Conservation (phyloP, 2,329 filamentous ascomycete species). For the Aspergillus neoniger region DNA sequence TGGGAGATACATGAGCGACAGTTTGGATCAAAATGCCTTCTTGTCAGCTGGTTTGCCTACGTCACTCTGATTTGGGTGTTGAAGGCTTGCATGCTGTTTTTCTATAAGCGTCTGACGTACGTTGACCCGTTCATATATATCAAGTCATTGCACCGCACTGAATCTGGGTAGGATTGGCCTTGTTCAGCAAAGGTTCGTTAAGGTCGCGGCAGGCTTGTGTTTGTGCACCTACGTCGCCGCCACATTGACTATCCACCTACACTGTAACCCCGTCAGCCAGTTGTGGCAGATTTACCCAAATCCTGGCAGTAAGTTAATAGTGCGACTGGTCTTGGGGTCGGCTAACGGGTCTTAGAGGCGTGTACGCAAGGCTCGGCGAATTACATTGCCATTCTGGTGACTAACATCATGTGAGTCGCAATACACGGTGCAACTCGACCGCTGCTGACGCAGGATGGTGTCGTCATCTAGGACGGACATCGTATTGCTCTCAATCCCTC, state of each 20-base stretch:
- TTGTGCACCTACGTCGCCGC: constrained; percentile 36
- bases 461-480: constrained; percentile 40
- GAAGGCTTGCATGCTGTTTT: constrained; percentile 49
- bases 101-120: constrained; percentile 49
- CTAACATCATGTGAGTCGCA: constrained; percentile 39
- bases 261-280: constrained; percentile 42
- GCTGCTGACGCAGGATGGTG: not conserved
- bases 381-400: constrained; percentile 40
- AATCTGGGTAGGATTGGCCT: constrained; percentile 34
- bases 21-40: constrained; percentile 37
- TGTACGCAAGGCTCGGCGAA: constrained; percentile 43
- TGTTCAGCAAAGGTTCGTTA: constrained; percentile 42
- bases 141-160: not conserved
- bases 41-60: constrained; percentile 47
- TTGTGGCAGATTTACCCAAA: constrained; percentile 48
- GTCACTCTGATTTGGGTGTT: constrained; percentile 47
- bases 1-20: constrained; percentile 31
- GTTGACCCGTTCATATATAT: constrained; percentile 6
- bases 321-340: too few relatives aligned
- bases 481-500: constrained; percentile 43
- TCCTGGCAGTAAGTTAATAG: constrained; percentile 36
- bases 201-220: constrained; percentile 35
- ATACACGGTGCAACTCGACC: not conserved
- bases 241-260: constrained; percentile 37
- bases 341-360: not conserved